phyloP scores from a whole-genome alignment of 2,329 filamentous ascomycete species.

The Aspergillus quadrilineatus region DNA sequence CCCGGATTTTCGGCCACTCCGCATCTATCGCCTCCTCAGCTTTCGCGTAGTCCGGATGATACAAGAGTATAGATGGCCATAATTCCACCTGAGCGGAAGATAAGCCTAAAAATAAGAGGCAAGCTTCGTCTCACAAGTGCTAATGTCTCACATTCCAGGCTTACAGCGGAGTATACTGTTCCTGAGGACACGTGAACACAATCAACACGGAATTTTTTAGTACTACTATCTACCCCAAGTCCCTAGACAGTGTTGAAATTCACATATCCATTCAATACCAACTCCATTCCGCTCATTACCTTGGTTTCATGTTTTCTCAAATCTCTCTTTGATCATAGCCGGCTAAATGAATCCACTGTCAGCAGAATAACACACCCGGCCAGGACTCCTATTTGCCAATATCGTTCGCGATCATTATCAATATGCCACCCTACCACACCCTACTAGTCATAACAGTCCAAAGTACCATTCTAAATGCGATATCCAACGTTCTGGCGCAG shows the following conservation, averaged over 20 bases:
- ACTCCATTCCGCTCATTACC: neutral
- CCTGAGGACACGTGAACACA: conserved; percentile 4
- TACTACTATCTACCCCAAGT: neutral
- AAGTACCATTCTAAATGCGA: conserved; percentile 38
- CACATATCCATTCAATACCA: neutral
- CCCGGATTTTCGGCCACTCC: neutral
- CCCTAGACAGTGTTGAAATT: neutral
- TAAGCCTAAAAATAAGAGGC: neutral
- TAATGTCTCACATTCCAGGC: neutral
- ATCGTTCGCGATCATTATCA: neutral
- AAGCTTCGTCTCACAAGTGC: neutral
- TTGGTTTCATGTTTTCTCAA: no score
- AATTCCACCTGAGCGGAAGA: no score
- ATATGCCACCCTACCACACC: conserved; percentile 18
- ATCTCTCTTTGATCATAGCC: neutral
- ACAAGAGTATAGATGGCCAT: neutral
- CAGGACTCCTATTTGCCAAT: neutral
- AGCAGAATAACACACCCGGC: neutral
- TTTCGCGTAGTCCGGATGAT: neutral
- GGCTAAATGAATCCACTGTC: neutral
- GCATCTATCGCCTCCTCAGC: neutral
- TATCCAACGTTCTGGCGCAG: conserved; percentile 41
- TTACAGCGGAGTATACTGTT: neutral
- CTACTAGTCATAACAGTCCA: conserved; percentile 37
- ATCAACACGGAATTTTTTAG: neutral